Evolutionary conservation across 2,329 filamentous ascomycete species (phyloP), one percentile per base, ranked within the genome.

Genomic region (Exophiala viscosa): DNA sequence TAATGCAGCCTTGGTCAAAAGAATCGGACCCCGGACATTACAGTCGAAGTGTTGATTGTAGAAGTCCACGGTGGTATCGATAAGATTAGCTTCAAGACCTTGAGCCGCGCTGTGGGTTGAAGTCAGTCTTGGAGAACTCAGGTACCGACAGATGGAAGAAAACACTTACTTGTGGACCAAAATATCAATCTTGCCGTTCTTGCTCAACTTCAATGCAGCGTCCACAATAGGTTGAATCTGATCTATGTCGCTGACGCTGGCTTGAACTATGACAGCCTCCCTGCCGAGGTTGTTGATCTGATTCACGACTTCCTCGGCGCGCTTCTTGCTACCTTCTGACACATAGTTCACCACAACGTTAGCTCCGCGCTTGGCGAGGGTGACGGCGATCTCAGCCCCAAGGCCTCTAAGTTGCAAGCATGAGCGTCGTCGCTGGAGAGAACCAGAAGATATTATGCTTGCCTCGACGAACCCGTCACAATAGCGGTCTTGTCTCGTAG

Each of bases 251-350:
- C 17, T 42, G 7, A 50, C 47, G n/a, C 45, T 28, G 15, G 39
- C 47, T 50, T 50, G 39, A 11, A 50, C 38, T 31, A 39, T 9
- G 10, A 51, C 17, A 9, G 46, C 35, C 32, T 84, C 80, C 45
- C 77, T 76, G 48, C 83, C 84, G 51, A 73, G 69, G 63, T 76
- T 76, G 73, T 85, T 79, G 74, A 87, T 87, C 64, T 77, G 70
- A 47, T 79, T 70, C 54, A 87, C 84, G 48, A 86, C 77, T 63
- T 82, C 76, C 58, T 86, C 77, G 48, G 85, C 85, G 13, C 83
- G 78, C 45, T 80, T 75, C 52, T 75, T 68, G 65, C 79, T 80
- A 73, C 84, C 83, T 66, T n/a, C n/a, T n/a, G n/a, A n/a, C n/a
- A 82, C 62, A 46, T 67, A 70, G 59, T 70, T 70, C 46, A 70